Conservation (phyloP, 2,329 filamentous ascomycete genomes). For the Tolypocladium cylindrosporum region DNA sequence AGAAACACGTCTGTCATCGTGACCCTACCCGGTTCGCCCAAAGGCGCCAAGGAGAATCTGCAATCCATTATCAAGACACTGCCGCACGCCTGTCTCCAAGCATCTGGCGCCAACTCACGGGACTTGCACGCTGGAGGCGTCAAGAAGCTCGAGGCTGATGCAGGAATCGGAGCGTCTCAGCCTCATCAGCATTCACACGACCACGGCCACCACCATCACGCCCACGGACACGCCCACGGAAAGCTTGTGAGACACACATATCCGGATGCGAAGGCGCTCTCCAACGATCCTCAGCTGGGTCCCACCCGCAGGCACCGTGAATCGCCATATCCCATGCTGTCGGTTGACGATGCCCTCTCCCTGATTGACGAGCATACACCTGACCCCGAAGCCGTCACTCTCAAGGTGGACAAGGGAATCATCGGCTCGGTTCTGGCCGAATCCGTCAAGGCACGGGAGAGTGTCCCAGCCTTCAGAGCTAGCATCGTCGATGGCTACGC, state of each 20-base stretch:
- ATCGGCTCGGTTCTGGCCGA: conserved; percentile 74
- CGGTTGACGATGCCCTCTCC: conserved; percentile 69
- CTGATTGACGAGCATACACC: conserved; percentile 69
- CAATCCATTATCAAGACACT: conserved; percentile 81
- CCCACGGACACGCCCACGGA: conserved; percentile 40
- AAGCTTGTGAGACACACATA: conserved; percentile 64
- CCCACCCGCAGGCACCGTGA: conserved; percentile 66
- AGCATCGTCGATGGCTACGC: conserved; percentile 98
- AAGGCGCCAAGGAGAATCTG: conserved; percentile 89
- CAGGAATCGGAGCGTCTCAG: conserved; percentile 44
- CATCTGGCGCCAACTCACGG: conserved; percentile 73
- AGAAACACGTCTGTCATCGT: conserved; percentile 73
- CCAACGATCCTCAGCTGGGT: conserved; percentile 51
- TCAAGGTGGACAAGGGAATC: conserved; percentile 53
- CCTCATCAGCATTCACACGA: conserved; percentile 24
- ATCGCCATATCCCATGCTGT: conserved; percentile 87
- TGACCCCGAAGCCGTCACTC: conserved; percentile 41
- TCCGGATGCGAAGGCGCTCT: conserved; percentile 44
- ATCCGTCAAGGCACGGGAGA: conserved; percentile 69
- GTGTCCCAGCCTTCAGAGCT: conserved; percentile 85
- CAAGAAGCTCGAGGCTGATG: conserved; percentile 74
- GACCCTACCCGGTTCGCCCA: conserved; percentile 88
- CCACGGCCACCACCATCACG: conserved; percentile 31
- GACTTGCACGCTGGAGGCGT: conserved; percentile 70
- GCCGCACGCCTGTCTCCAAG: conserved; percentile 89